Percentiles rank a stretch among this genome's conserved stretches.
These are phyloP conservation scores for Otatea glauca DNA, from an alignment of 176 grass and related monocot species.

Conservation along the genomic window DNA sequence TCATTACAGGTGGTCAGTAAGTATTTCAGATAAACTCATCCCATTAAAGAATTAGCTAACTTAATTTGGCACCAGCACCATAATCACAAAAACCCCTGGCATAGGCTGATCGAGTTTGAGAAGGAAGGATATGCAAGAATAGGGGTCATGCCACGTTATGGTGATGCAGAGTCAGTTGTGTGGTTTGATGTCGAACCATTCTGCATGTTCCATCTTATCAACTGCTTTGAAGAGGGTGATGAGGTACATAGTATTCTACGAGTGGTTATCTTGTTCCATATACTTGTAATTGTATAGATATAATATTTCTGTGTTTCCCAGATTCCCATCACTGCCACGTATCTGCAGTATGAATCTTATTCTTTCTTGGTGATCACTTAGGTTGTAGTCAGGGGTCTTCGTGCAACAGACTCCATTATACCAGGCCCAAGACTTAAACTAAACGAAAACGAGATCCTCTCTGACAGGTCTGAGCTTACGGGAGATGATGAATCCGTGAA, in stretches of 20 bases:
- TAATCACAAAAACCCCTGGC: background rate
- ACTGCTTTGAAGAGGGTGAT: slow-evolving; percentile 58
- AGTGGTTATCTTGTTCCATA: slow-evolving; percentile 1
- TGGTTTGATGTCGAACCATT: slow-evolving; percentile 64
- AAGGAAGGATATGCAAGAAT: slow-evolving; percentile 63
- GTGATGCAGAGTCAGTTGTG: slow-evolving; percentile 57
- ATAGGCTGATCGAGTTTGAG: slow-evolving; percentile 62
- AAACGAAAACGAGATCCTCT: slow-evolving; percentile 10
- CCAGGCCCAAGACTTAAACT: slow-evolving; percentile 39
- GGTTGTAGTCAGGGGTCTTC: slow-evolving; percentile 52
- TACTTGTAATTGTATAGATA: background rate
- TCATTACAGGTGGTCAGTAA: slow-evolving; percentile 52
- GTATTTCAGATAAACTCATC: slow-evolving; percentile 21
- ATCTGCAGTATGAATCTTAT: background rate
- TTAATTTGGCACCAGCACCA: background rate
- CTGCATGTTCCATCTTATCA: slow-evolving; percentile 61
- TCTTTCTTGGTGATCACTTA: slow-evolving; percentile 13
- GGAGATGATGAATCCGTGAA: slow-evolving; percentile 15
- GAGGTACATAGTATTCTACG: slow-evolving; percentile 47
- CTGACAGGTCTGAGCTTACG: background rate
- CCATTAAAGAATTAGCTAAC: background rate
- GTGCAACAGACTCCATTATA: slow-evolving; percentile 52
- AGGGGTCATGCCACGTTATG: slow-evolving; percentile 62
- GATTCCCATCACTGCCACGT: background rate
- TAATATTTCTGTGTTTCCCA: background rate